Conservation (phyloP, 2,329 filamentous ascomycete genomes). For the Neofusicoccum ribis region DNA sequence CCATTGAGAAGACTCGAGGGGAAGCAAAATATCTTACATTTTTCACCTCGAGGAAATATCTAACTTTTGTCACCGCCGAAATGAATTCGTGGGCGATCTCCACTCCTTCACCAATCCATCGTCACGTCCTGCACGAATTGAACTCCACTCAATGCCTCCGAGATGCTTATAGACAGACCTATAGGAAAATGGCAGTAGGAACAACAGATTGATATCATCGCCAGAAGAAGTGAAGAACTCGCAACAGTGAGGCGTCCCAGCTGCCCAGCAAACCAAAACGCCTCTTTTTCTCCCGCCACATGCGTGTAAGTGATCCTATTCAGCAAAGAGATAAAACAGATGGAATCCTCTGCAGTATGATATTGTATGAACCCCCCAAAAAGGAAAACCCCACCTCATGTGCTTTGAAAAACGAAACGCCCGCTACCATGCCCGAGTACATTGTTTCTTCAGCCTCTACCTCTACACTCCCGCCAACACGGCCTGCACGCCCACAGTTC, state of each 20-base stretch:
- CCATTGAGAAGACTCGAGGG: no score
- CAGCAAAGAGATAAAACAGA: no score
- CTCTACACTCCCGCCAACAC: constrained; percentile 67
- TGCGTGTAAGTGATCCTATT: no score
- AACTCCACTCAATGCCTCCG: no score
- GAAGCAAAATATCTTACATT: no score
- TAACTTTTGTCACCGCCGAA: no score
- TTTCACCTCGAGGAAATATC: no score
- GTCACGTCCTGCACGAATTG: no score
- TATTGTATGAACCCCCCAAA: not conserved
- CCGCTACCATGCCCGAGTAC: not conserved
- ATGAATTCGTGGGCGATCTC: no score
- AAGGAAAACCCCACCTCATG: no score
- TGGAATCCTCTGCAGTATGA: not conserved
- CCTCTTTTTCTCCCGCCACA: not conserved
- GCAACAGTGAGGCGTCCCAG: not conserved
- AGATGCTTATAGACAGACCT: not conserved
- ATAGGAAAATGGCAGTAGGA: not conserved
- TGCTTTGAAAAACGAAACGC: not conserved
- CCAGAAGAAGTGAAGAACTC: not conserved
- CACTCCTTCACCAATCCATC: no score
- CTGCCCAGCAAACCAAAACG: not conserved
- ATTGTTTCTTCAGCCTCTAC: not conserved
- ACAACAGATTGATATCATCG: not conserved
- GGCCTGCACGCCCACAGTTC: constrained; percentile 77